A percentile compares a stretch with the other conserved stretches of the same genome.
Conservation (phyloP, 2,329 filamentous ascomycete species). For the Neonectria punicea region DNA sequence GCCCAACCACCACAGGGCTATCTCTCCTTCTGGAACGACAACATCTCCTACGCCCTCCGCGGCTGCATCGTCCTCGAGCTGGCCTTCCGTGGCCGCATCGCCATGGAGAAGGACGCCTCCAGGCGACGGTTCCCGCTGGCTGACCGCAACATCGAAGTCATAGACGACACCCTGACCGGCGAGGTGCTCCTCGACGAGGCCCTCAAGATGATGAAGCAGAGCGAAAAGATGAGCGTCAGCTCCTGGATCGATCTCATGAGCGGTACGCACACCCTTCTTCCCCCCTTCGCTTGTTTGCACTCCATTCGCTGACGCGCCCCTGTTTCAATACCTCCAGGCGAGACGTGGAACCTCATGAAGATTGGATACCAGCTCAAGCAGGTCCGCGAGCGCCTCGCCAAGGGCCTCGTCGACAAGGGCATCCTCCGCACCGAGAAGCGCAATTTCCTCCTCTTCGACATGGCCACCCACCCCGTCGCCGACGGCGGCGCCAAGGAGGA, state of each 20-base stretch:
- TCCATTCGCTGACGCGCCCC: constrained; percentile 30
- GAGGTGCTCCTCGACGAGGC: constrained; percentile 98
- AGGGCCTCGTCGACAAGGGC: constrained; percentile 98
- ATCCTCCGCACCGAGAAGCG: constrained; percentile 98
- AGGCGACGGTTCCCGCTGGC: constrained; percentile 91
- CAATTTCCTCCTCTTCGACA: constrained; percentile 99
- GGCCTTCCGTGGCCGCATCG: constrained; percentile 93
- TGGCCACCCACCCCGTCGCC: constrained; percentile 98
- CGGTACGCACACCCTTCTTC: constrained; percentile 66
- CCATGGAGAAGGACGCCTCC: constrained; percentile 97
- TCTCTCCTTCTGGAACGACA: constrained; percentile 99
- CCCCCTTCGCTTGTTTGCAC: constrained; percentile 8
- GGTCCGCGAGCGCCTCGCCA: constrained; percentile 95
- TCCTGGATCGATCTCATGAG: constrained; percentile 99
- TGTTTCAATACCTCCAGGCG: constrained; percentile 68
- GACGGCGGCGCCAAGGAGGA: constrained; percentile 98
- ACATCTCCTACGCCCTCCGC: constrained; percentile 97
- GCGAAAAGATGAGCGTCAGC: constrained; percentile 99
- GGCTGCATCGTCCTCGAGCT: constrained; percentile 99
- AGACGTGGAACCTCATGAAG: constrained; percentile 99
- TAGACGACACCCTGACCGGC: constrained; percentile 95
- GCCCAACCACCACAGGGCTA: constrained; percentile 75
- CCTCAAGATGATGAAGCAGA: constrained; percentile 99
- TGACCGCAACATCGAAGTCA: constrained; percentile 94
- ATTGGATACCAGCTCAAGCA: constrained; percentile 99